A percentile compares a stretch with the other conserved stretches of the same genome.
phyloP scores from a whole-genome alignment of 2,329 filamentous ascomycete genomes.

The Purpureocillium takamizusanense region DNA sequence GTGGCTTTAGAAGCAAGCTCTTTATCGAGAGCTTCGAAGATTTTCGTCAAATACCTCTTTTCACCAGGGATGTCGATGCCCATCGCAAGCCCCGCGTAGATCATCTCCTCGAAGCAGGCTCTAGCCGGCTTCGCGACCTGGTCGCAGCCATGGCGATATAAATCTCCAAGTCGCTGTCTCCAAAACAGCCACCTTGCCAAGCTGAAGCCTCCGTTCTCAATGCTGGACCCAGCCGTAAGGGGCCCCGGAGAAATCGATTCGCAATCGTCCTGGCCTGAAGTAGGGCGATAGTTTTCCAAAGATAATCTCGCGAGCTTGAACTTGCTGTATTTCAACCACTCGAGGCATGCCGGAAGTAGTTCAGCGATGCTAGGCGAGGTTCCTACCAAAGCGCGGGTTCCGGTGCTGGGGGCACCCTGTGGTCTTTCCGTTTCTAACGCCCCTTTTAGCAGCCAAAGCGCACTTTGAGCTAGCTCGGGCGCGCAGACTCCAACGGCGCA shows the following conservation, averaged over 20 bases:
- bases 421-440: constrained; percentile 2
- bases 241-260: background rate
- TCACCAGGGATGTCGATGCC: constrained; percentile 6
- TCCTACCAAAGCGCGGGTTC: no score
- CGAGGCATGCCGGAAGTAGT: constrained; percentile 4
- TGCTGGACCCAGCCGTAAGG: background rate
- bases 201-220: background rate
- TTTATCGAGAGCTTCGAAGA: constrained; percentile 5
- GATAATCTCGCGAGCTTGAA: constrained; percentile 1
- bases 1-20: constrained; percentile 2
- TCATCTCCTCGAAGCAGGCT: constrained; percentile 6
- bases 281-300: background rate
- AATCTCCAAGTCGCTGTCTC: constrained; percentile 4
- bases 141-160: constrained; percentile 1
- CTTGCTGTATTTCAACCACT: constrained; percentile 3
- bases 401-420: no score
- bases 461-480: constrained; percentile 1
- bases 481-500: constrained; percentile 5
- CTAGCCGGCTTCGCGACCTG: constrained; percentile 1
- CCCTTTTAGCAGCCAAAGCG: constrained; percentile 4
- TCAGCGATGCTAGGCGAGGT: background rate
- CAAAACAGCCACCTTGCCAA: constrained; percentile 6
- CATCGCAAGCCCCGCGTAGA: background rate
- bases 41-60: constrained; percentile 2
- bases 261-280: background rate